Evolutionary conservation across 306 rosid species (phyloP).

Genomic region (Vigna radiata): DNA sequence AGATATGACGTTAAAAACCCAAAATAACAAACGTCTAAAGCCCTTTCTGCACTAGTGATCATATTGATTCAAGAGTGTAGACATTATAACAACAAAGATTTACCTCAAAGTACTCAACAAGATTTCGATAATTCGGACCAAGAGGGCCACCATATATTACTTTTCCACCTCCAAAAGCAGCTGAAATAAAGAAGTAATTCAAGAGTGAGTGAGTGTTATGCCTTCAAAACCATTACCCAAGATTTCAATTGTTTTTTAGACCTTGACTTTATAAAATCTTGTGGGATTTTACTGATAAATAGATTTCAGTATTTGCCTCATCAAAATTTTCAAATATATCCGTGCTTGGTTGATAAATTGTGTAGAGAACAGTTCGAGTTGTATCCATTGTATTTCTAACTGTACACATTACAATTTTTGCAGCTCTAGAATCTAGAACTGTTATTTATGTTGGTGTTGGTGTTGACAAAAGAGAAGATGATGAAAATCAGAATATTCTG

Average conservation of each 20-base stretch:
- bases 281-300: neutral
- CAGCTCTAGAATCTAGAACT: conserved; percentile 95
- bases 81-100: neutral
- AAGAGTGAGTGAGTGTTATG: conserved; percentile 7
- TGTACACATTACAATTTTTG: conserved; percentile 87
- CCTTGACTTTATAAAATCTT: conserved; percentile 7
- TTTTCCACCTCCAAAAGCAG: conserved; percentile 75
- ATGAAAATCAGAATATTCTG: too few species aligned
- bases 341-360: conserved; percentile 90
- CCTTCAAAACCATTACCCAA: neutral
- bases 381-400: conserved; percentile 87
- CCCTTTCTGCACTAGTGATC: too few species aligned
- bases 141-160: conserved; percentile 77
- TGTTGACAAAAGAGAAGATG: too few species aligned
- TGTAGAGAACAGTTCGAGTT: conserved; percentile 85
- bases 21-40: too few species aligned
- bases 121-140: conserved; percentile 66
- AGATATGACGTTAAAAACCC: too few species aligned
- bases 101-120: conserved; percentile 83
- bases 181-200: conserved; percentile 45
- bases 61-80: conserved; percentile 5
- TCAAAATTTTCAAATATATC: conserved; percentile 88
- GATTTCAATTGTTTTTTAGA: neutral
- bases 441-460: conserved; percentile 96
- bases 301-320: conserved; percentile 54